A percentile compares a stretch with the other conserved stretches of the same genome.
Conservation (phyloP, 345 rosid genomes). For the Euphorbia lathyris region DNA sequence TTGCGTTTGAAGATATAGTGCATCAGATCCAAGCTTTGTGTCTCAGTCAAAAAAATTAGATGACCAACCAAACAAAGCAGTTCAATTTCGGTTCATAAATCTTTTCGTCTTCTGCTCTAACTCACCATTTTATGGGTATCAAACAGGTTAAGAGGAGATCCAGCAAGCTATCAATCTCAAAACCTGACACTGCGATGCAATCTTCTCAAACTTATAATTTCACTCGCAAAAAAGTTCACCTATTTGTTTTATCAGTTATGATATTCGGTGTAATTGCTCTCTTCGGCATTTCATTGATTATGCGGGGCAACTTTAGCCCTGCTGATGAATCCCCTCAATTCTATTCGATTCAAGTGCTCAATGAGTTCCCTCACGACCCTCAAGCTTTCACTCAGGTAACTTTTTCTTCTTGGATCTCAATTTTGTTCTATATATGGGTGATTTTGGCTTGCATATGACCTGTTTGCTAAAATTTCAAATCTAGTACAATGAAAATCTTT, state of each 20-base stretch:
- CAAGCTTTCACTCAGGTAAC: conserved; percentile 29
- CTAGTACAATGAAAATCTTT: neutral
- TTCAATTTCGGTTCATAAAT: too few species aligned
- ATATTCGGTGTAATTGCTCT: neutral
- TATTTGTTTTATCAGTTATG: conserved; percentile 26
- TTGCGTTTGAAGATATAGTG: neutral
- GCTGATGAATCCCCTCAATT: conserved; percentile 4
- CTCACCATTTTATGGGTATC: conserved; percentile 28
- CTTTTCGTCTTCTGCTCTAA: neutral
- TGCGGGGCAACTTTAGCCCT: conserved; percentile 1
- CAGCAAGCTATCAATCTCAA: conserved; percentile 26
- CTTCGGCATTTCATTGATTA: conserved; percentile 18
- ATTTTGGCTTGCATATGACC: neutral
- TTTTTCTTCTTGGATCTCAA: neutral
- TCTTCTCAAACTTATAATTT: conserved; percentile 27
- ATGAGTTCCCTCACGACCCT: conserved; percentile 32
- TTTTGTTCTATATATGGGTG: neutral
- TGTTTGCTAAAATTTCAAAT: neutral
- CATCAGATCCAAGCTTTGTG: neutral
- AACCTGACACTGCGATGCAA: conserved; percentile 22
- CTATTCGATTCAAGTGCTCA: conserved; percentile 20
- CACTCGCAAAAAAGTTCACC: conserved; percentile 29
- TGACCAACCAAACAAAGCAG: neutral
- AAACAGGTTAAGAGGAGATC: conserved; percentile 38
- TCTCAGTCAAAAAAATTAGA: neutral